Percentiles rank a stretch among this genome's conserved stretches.
Evolutionary conservation across 164 flowering plant species (phyloP).

Genomic region (Dillenia suffruticosa): DNA sequence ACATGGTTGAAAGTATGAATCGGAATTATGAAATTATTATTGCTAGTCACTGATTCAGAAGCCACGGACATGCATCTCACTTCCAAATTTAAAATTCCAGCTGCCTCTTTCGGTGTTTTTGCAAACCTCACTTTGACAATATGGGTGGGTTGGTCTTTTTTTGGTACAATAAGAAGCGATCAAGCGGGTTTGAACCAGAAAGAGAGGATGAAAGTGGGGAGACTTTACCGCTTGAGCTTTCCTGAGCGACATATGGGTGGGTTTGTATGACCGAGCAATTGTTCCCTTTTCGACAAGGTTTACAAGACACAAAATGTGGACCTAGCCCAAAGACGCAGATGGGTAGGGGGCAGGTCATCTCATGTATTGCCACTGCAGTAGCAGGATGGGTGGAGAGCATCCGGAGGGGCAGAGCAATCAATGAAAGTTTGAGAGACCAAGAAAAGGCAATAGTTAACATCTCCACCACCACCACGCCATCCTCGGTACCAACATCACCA

Average conservation of each 20-base stretch:
- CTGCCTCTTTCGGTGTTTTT: constrained; percentile 27
- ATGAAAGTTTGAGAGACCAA: constrained; percentile 21
- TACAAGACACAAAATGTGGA: constrained; percentile 19
- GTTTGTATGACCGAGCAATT: constrained; percentile 20
- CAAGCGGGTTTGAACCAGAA: no score
- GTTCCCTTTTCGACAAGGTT: constrained; percentile 19
- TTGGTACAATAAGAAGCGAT: no score
- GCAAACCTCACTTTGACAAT: constrained; percentile 20
- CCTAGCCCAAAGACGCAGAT: constrained; percentile 22
- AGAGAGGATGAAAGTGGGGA: no score
- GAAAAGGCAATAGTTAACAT: constrained; percentile 13
- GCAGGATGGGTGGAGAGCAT: constrained; percentile 25
- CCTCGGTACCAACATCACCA: constrained; percentile 8
- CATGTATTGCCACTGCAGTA: constrained; percentile 12
- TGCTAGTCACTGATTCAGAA: no score
- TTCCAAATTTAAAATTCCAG: constrained; percentile 23
- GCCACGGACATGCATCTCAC: constrained; percentile 16
- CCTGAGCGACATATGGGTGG: constrained; percentile 28
- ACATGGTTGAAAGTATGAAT: not conserved
- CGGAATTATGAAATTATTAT: not conserved
- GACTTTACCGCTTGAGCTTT: no score
- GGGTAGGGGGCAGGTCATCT: constrained; percentile 24
- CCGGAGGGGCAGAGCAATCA: constrained; percentile 16
- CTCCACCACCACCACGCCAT: not conserved
- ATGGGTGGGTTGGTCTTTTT: constrained; percentile 21